These are phyloP conservation scores for Lycium barbarum DNA, from an alignment of 257 asterid genomes.

Conservation along the genomic window DNA sequence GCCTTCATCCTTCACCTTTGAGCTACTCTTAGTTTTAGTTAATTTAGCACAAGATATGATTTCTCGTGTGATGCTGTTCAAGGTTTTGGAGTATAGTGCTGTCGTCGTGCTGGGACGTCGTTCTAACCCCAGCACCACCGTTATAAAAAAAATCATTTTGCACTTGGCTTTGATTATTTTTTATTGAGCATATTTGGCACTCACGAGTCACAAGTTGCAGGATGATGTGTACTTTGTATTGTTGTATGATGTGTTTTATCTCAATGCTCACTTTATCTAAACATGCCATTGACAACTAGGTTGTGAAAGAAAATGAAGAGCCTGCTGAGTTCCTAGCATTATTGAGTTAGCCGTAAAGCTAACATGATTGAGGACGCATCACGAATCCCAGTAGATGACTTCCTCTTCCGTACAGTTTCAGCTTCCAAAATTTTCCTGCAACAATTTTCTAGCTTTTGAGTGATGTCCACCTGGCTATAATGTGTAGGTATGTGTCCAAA, in stretches of 20 bases:
- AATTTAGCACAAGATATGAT: not conserved
- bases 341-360: constrained; percentile 40
- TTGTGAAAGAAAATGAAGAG: constrained; percentile 57
- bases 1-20: constrained; percentile 4
- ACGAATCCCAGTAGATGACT: constrained; percentile 22
- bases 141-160: not conserved
- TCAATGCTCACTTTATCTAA: not conserved
- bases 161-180: not conserved
- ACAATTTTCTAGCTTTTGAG: constrained; percentile 26
- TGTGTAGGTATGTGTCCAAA: constrained; percentile 17
- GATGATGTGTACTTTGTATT: not conserved
- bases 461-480: constrained; percentile 27
- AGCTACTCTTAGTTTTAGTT: not conserved
- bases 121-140: not conserved
- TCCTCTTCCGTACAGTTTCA: constrained; percentile 26
- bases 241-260: not conserved
- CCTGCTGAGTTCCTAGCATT: constrained; percentile 50
- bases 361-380: constrained; percentile 31
- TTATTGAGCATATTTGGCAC: not conserved
- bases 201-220: not conserved
- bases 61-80: not conserved
- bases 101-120: not conserved
- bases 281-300: constrained; percentile 32
- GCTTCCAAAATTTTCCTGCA: constrained; percentile 32
- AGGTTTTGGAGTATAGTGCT: not conserved